Percentiles rank a stretch among this genome's conserved stretches.
phyloP scores from a whole-genome alignment of 495 filamentous ascomycete genomes.

The Penicillium verhagenii region DNA sequence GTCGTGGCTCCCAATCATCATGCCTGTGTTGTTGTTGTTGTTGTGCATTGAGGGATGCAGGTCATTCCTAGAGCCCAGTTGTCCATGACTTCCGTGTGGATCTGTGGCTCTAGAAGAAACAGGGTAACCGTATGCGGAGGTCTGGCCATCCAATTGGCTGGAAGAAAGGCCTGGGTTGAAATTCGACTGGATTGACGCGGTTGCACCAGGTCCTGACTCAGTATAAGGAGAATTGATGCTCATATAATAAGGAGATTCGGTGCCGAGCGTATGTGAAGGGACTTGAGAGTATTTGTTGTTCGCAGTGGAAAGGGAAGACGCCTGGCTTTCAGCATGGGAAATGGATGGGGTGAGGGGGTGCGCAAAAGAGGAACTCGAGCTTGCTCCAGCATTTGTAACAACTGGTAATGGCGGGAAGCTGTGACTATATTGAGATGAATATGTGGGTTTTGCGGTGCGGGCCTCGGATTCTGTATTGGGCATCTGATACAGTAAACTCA shows the following conservation, averaged over 20 bases:
- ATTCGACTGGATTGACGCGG: conserved; percentile 41
- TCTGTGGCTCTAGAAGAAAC: conserved; percentile 33
- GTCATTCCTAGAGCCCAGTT: conserved; percentile 10
- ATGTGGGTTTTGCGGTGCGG: conserved; percentile 18
- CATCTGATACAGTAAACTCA: conserved; percentile 70
- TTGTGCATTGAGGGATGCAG: conserved; percentile 35
- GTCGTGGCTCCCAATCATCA: conserved; percentile 71
- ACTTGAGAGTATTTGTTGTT: conserved; percentile 24
- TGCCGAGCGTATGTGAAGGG: conserved; percentile 11
- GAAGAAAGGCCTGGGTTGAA: conserved; percentile 49
- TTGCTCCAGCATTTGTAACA: conserved; percentile 20
- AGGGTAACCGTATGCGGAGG: conserved; percentile 23
- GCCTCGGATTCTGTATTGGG: conserved; percentile 29
- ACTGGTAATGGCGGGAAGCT: conserved; percentile 28
- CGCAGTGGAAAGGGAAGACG: conserved; percentile 15
- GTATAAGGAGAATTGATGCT: conserved; percentile 32
- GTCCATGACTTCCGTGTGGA: conserved; percentile 36
- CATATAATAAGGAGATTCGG: conserved; percentile 29
- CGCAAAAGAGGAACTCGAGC: conserved; percentile 22
- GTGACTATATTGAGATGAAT: conserved; percentile 37
- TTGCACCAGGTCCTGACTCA: conserved; percentile 22
- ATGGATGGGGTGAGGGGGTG: conserved; percentile 17
- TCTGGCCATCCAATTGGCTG: conserved; percentile 21
- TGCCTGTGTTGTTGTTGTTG: conserved; percentile 46
- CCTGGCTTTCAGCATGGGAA: conserved; percentile 14